Percentiles rank a stretch among this genome's conserved stretches.
phyloP scores from a whole-genome alignment of 805 yeast species.

The Barnettozyma botsteinii region DNA sequence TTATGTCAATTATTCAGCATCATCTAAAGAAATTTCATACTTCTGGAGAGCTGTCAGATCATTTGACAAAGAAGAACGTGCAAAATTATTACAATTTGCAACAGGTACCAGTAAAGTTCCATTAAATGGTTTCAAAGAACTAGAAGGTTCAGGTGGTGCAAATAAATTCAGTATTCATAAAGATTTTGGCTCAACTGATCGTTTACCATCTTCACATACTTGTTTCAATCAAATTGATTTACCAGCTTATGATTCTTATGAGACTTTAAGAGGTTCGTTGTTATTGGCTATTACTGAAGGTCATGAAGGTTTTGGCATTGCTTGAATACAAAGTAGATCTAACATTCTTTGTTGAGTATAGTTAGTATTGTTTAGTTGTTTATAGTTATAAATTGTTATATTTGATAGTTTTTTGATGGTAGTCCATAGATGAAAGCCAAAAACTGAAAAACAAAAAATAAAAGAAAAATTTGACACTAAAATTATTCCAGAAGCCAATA shows the following conservation, averaged over 20 bases:
- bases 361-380: background rate
- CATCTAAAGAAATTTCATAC: conserved; percentile 87
- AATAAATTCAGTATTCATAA: conserved; percentile 85
- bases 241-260: conserved; percentile 90
- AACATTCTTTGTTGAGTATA: no score
- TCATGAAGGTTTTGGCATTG: conserved; percentile 92
- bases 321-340: conserved; percentile 27
- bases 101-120: conserved; percentile 98
- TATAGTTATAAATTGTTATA: background rate
- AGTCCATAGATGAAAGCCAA: background rate
- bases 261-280: conserved; percentile 72
- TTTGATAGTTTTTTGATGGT: no score
- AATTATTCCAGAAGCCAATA: background rate
- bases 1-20: conserved; percentile 74
- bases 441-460: background rate
- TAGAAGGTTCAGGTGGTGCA: conserved; percentile 82
- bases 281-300: conserved; percentile 90
- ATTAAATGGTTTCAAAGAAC: conserved; percentile 82
- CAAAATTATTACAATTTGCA: conserved; percentile 88
- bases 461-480: background rate
- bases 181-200: conserved; percentile 77
- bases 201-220: conserved; percentile 94
- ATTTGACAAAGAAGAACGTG: conserved; percentile 89
- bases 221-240: conserved; percentile 93
- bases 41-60: conserved; percentile 98